Percentiles rank a stretch among this genome's conserved stretches.
phyloP scores from a whole-genome alignment of 768 basidiomycete species.

The Multifurca ochricompacta region DNA sequence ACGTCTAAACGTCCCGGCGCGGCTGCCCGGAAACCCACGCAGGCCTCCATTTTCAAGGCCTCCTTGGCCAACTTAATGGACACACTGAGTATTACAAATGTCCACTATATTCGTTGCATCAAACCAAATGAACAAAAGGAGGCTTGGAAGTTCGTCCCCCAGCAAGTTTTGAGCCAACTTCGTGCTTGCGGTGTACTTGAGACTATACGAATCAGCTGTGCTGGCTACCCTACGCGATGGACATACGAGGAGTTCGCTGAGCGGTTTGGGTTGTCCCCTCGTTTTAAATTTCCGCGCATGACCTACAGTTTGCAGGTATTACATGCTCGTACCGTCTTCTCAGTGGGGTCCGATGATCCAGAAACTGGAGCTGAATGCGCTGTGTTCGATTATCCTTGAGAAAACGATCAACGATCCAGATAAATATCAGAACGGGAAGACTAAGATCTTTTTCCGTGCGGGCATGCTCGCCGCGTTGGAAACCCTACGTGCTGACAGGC shows the following conservation, averaged over 20 bases:
- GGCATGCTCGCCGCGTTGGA: conserved; percentile 98
- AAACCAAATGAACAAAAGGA: conserved; percentile 96
- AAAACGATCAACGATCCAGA: conserved; percentile 87
- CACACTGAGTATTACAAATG: conserved; percentile 93
- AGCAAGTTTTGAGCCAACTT: conserved; percentile 90
- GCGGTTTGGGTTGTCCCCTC: conserved; percentile 49
- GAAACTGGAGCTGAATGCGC: conserved; percentile 64
- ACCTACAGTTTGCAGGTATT: conserved; percentile 55
- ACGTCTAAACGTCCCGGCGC: conserved; percentile 56
- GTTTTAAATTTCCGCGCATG: neutral
- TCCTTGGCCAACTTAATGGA: conserved; percentile 94
- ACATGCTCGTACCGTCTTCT: conserved; percentile 87
- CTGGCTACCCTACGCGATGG: conserved; percentile 97
- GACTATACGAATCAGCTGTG: conserved; percentile 97
- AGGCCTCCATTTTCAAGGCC: conserved; percentile 97
- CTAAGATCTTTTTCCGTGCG: conserved; percentile 98
- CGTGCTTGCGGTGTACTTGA: conserved; percentile 98
- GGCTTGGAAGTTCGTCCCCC: conserved; percentile 95
- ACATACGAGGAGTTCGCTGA: conserved; percentile 98
- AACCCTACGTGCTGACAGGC: conserved; percentile 75
- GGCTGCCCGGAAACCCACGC: conserved; percentile 83
- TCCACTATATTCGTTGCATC: conserved; percentile 98
- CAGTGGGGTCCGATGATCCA: conserved; percentile 86
- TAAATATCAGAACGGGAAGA: conserved; percentile 95
- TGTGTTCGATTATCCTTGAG: conserved; percentile 80